Base-by-base conservation (phyloP, 352 stramenopile genomes). In the Globisporangium abappressorium region DNA sequence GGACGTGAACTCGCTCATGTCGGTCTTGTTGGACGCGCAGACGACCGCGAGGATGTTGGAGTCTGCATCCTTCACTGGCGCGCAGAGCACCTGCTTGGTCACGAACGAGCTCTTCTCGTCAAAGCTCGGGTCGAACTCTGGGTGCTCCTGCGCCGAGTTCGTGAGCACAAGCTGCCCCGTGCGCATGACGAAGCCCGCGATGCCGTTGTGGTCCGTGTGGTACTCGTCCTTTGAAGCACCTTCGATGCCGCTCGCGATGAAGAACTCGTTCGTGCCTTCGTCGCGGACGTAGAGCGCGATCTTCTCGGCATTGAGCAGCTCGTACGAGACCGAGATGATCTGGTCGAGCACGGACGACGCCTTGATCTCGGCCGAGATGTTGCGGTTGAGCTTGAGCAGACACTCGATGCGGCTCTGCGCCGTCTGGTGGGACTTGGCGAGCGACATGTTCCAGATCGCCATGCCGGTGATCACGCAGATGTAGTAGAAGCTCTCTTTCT, bases 281-380 rank as follows among this genome's bases (percentile, higher is more conserved):
- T 79, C 72, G 5, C 70, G 69, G 11, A 80, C 64, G 41, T 79
- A 83, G 2, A 83, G 49, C 38, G 68, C 66, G 26, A 78, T 76
- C 38, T 74, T 70, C 55, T 78, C 75, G 11, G 69, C 73, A 24
- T 75, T 75, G 6, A 81, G 55, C 7, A 81, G 64, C 33, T 79
- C 75, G 60, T 79, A 81, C n/a, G 75, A 79, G 8, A 81, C 75
- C 2, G 74, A 62, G 24, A 81, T 77, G 68, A 81, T 77, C 59
- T 81, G 74, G 53, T 78, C 74, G 5, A 78, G 64, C 38, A 81
- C 71, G 2, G 66, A 69, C 1, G 67, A 74, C 7, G 74, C 67
- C 47, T 81, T 77, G 43, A 62, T 72, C 55, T 81, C 71, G 22
- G 69, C 72, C 5, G 74, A 75, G 28, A 81, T 81, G 70, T 77